Base-by-base conservation (phyloP, 768 basidiomycete genomes). In the Lactifluus pinguis region DNA sequence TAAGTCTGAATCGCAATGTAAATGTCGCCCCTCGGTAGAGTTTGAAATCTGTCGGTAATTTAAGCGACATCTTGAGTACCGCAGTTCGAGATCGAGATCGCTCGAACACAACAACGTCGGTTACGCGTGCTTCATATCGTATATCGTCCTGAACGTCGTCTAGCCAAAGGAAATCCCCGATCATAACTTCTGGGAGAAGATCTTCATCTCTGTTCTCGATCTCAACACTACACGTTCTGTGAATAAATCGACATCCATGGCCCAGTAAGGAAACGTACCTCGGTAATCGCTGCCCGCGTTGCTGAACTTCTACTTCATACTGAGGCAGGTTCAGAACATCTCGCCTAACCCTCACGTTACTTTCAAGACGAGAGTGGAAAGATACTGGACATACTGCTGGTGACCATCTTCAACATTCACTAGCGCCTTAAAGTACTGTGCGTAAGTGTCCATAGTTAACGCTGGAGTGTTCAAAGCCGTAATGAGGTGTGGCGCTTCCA, bases 1-100 rank as follows among this genome's bases (percentile, higher is more conserved):
- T 84, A 9, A 86, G 69, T 19, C 63, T 63, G 71, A 86, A 84
- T 0, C 78, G 77, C 29, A 85, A 75, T 29, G 76, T 73, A 68
- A 78, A 85, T 1, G 55, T 70, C 47, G 75, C 72, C 2, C 74
- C 73, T 2, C 69, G 62, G 66, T 70, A 73, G 6, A 66, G 69
- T 19, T 62, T 64, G 68, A 86, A 86, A 6, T 75, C 74, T 3
- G 29, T 44, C 51, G 69, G 59, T 58, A 86, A 36, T 15, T 74
- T 71, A 0, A 87, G 72, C 0, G 76, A 77, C 10, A 87, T 39
- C 82, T 69, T 80, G 75, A 9, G 72, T 70, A 60, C 77, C 70
- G 38, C 50, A 72, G 55, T 15, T 42, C 55, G 3, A 19, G 1
- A 10, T 42, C 55, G 3, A 19, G 1, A 10, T 39, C 45, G 32